Conservation (phyloP, 768 basidiomycete genomes). For the Boletus sp. region DNA sequence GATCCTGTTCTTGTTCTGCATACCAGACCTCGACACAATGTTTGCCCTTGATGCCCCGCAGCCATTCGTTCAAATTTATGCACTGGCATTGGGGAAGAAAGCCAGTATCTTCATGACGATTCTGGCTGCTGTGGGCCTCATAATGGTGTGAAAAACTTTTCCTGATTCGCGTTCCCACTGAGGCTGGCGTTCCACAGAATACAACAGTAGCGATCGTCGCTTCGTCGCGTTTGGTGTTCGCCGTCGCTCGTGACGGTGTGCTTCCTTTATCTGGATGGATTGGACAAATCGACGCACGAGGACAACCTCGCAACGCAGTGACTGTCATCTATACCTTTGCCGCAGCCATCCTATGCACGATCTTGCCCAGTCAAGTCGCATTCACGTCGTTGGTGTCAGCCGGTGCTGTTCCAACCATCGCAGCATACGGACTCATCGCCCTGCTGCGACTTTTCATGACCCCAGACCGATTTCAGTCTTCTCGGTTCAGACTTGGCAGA, state of each 20-base stretch:
- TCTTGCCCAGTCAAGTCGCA: slow-evolving; percentile 85
- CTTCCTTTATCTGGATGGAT: slow-evolving; percentile 84
- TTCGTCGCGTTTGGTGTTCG: slow-evolving; percentile 83
- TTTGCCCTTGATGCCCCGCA: slow-evolving; percentile 81
- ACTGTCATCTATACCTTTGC: slow-evolving; percentile 84
- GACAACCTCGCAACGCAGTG: slow-evolving; percentile 82
- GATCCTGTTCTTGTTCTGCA: slow-evolving; percentile 82
- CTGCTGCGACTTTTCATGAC: slow-evolving; percentile 75
- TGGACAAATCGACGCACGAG: slow-evolving; percentile 60
- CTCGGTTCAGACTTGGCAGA: slow-evolving; percentile 69
- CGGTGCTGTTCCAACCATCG: slow-evolving; percentile 81
- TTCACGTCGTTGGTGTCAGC: slow-evolving; percentile 90
- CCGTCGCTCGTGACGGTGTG: slow-evolving; percentile 92
- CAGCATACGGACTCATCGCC: slow-evolving; percentile 82
- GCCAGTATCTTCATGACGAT: slow-evolving; percentile 85
- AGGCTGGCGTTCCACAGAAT: slow-evolving; percentile 45
- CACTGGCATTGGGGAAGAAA: slow-evolving; percentile 74
- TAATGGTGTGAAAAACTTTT: slow-evolving; percentile 53
- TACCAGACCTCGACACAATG: slow-evolving; percentile 70
- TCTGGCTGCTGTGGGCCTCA: slow-evolving; percentile 79
- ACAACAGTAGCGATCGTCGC: slow-evolving; percentile 87
- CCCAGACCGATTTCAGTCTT: slow-evolving; percentile 66
- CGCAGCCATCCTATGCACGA: slow-evolving; percentile 74
- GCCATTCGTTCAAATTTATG: slow-evolving; percentile 88
- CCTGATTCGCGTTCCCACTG: not conserved